These are phyloP conservation scores for Blastocystis sp. DNA, from an alignment of 352 stramenopile genomes.

Conservation along the genomic window DNA sequence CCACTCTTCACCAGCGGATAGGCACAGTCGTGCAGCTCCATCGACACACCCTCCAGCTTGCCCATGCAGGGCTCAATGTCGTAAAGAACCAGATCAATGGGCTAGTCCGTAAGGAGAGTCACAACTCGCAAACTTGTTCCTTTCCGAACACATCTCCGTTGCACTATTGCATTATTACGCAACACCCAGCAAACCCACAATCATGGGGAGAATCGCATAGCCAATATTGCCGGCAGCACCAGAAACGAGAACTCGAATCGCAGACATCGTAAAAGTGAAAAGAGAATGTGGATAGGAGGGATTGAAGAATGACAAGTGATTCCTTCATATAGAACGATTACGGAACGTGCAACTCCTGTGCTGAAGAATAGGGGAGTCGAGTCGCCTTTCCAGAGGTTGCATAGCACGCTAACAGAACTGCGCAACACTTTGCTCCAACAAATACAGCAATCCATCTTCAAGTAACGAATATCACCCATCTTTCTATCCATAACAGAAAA, in stretches of 20 bases:
- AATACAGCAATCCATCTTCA: slow-evolving; percentile 63
- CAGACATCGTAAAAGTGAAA: slow-evolving; percentile 26
- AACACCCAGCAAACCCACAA: slow-evolving; percentile 56
- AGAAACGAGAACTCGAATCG: slow-evolving; percentile 72
- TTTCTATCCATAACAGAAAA: slow-evolving; percentile 5
- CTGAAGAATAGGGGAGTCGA: too few species aligned
- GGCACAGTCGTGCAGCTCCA: slow-evolving; percentile 86
- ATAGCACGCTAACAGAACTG: too few species aligned
- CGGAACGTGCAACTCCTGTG: too few species aligned
- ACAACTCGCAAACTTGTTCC: slow-evolving; percentile 13
- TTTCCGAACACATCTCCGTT: slow-evolving; percentile 62
- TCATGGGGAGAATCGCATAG: slow-evolving; percentile 83
- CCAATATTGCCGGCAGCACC: slow-evolving; percentile 84
- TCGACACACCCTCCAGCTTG: slow-evolving; percentile 82
- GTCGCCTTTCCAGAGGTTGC: too few species aligned
- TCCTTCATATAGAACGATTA: too few species aligned
- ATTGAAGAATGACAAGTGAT: too few species aligned
- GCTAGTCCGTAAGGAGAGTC: slow-evolving; percentile 38
- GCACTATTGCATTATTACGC: slow-evolving; percentile 39
- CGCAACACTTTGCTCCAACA: not conserved
- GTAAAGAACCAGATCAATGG: slow-evolving; percentile 79
- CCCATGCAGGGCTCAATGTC: slow-evolving; percentile 80
- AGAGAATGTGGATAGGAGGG: not conserved
- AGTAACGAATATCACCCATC: slow-evolving; percentile 59
- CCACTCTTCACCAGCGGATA: slow-evolving; percentile 80